phyloP scores from a whole-genome alignment of 1,139 yeast genomes.

The Yarrowia galli region DNA sequence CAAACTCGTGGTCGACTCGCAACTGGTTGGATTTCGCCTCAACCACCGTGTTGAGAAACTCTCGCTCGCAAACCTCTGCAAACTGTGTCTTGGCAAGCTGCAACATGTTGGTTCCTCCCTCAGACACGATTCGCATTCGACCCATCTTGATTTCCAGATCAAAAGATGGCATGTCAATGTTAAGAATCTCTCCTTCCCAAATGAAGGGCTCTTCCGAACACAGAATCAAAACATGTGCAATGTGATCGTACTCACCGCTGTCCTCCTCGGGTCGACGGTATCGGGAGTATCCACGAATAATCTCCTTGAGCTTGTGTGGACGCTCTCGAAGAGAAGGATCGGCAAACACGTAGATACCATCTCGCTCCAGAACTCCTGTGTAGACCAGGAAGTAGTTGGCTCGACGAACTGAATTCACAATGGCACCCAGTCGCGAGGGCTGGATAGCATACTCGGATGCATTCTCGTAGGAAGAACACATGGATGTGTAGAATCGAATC shows the following conservation, averaged over 20 bases:
- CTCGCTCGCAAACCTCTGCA: slow-evolving; percentile 60
- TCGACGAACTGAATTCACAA: slow-evolving; percentile 65
- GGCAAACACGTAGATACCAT: slow-evolving; percentile 78
- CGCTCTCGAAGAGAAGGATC: slow-evolving; percentile 60
- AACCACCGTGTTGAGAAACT: slow-evolving; percentile 58
- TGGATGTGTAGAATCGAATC: slow-evolving; percentile 69
- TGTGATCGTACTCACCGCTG: slow-evolving; percentile 53
- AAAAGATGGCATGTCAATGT: slow-evolving; percentile 57
- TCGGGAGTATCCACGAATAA: slow-evolving; percentile 51
- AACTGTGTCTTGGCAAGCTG: slow-evolving; percentile 56
- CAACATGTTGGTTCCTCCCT: slow-evolving; percentile 62
- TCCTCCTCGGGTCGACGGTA: slow-evolving; percentile 44
- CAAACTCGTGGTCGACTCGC: slow-evolving; percentile 76
- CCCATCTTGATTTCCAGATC: slow-evolving; percentile 64
- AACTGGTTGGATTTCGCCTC: slow-evolving; percentile 77
- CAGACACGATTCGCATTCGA: slow-evolving; percentile 71
- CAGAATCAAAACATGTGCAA: slow-evolving; percentile 70
- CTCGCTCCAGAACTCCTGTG: slow-evolving; percentile 74
- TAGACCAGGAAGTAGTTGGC: slow-evolving; percentile 81
- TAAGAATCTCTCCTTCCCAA: slow-evolving; percentile 86
- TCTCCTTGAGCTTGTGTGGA: slow-evolving; percentile 53
- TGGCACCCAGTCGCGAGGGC: slow-evolving; percentile 56
- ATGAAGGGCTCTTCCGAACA: slow-evolving; percentile 85
- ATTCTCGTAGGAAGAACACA: slow-evolving; percentile 64
- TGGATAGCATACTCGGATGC: slow-evolving; percentile 73